Percentiles rank a stretch among this genome's conserved stretches.
Conservation (phyloP, 305 asterid genomes). For the Fraxinus nigra region DNA sequence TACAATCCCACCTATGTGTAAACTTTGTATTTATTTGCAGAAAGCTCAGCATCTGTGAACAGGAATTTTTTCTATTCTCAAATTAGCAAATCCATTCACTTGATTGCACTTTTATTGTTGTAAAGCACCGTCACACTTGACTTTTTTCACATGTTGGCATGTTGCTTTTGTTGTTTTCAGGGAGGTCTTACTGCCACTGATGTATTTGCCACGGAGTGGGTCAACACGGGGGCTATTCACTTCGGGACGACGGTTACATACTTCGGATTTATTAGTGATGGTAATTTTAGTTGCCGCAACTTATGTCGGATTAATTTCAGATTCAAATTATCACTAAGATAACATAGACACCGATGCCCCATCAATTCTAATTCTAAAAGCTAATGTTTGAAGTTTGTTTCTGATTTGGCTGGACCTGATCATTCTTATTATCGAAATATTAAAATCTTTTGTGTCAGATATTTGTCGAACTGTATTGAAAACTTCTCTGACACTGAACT, state of each 20-base stretch:
- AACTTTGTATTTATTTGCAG: background rate
- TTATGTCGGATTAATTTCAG: conserved; percentile 2
- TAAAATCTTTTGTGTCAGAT: background rate
- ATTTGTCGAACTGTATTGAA: background rate
- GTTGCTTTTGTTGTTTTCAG: conserved; percentile 38
- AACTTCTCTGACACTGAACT: background rate
- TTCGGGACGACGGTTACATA: conserved; percentile 91
- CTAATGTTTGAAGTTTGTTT: conserved; percentile 15
- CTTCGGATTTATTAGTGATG: conserved; percentile 95
- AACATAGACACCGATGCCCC: conserved; percentile 16
- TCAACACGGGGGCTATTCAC: conserved; percentile 88
- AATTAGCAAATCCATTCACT: background rate
- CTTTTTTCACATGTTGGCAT: conserved; percentile 1
- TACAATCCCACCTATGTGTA: background rate
- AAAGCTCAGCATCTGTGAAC: background rate
- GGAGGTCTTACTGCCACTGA: conserved; percentile 97
- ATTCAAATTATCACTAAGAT: conserved; percentile 6
- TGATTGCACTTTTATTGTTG: background rate
- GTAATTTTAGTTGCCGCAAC: conserved; percentile 41
- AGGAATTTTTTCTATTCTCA: background rate
- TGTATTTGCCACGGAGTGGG: conserved; percentile 99
- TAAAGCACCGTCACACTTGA: background rate
- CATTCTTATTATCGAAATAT: background rate
- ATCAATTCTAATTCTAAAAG: conserved; percentile 7
- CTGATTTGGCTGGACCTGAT: conserved; percentile 4